Conservation (phyloP, 345 rosid species). For the Trapa bicornis region DNA sequence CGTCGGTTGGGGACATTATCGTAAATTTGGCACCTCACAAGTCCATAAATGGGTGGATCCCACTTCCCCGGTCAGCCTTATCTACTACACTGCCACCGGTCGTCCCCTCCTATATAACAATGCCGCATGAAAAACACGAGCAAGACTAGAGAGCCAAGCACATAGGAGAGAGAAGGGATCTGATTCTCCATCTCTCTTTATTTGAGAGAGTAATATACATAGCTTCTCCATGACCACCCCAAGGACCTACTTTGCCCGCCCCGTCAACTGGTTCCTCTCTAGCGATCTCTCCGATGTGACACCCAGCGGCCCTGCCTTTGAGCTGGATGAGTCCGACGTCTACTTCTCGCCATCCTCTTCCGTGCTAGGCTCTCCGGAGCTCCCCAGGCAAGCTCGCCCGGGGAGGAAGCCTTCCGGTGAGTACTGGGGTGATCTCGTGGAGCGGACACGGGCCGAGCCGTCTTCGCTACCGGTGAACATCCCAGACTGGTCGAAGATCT, state of each 20-base stretch:
- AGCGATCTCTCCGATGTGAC: background rate
- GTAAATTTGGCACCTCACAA: background rate
- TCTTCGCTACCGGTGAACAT: slow-evolving; percentile 13
- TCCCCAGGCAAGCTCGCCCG: background rate
- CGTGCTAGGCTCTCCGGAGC: background rate
- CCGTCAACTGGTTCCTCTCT: background rate
- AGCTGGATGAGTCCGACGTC: slow-evolving; percentile 4
- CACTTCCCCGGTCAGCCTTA: background rate
- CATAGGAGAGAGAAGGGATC: background rate
- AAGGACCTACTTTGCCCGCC: background rate
- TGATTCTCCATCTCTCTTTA: background rate
- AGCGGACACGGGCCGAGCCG: background rate
- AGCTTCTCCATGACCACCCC: background rate
- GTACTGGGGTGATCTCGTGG: background rate
- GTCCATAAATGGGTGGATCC: background rate
- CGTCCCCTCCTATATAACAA: background rate
- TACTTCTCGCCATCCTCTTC: background rate
- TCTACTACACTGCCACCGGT: background rate
- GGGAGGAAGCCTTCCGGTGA: background rate
- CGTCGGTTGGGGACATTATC: background rate
- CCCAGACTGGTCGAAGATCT: slow-evolving; percentile 19
- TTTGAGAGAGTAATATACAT: background rate
- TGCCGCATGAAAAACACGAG: too few species aligned
- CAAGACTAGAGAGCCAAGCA: background rate
- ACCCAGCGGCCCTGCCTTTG: background rate